Evolutionary conservation across 2,329 filamentous ascomycete genomes (phyloP).

Genomic region (Paraconiothyrium brasiliense): DNA sequence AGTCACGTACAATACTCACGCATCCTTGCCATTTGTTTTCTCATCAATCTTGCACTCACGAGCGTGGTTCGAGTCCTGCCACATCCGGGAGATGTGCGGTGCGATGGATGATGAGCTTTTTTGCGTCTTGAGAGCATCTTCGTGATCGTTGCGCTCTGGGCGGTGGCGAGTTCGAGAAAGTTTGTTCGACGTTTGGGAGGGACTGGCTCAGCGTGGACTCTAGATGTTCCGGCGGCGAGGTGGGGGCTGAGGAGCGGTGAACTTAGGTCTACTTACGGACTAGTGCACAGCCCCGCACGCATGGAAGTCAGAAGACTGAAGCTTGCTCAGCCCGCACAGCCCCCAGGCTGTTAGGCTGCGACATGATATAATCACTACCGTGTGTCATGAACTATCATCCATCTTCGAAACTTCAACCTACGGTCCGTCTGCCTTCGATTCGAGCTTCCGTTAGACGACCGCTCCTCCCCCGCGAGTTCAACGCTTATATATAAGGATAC

Average conservation of each 20-base stretch:
- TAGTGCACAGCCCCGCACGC: not conserved
- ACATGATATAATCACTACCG: not conserved
- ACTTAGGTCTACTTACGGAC: not conserved
- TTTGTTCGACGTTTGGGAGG: not conserved
- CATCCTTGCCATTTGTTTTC: too few species aligned
- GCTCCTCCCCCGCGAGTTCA: too few species aligned
- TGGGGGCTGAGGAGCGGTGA: not conserved
- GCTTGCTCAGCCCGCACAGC: not conserved
- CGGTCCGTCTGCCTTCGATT: not conserved
- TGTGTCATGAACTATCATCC: not conserved
- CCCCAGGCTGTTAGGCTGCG: not conserved
- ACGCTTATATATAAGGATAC: too few species aligned
- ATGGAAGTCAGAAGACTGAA: not conserved
- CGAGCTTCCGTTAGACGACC: too few species aligned
- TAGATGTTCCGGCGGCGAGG: not conserved
- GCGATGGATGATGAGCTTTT: too few species aligned
- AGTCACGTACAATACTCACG: too few species aligned
- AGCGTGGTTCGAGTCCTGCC: too few species aligned
- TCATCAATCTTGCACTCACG: too few species aligned
- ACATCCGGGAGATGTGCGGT: too few species aligned
- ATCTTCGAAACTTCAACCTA: not conserved
- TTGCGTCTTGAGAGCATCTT: too few species aligned
- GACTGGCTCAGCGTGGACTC: not conserved
- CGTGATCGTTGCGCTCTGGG: too few species aligned
- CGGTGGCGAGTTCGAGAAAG: too few species aligned